Evolutionary conservation across 2,329 filamentous ascomycete species (phyloP), one percentile per base, ranked within the genome.

Genomic region (Talaromyces atroroseus): DNA sequence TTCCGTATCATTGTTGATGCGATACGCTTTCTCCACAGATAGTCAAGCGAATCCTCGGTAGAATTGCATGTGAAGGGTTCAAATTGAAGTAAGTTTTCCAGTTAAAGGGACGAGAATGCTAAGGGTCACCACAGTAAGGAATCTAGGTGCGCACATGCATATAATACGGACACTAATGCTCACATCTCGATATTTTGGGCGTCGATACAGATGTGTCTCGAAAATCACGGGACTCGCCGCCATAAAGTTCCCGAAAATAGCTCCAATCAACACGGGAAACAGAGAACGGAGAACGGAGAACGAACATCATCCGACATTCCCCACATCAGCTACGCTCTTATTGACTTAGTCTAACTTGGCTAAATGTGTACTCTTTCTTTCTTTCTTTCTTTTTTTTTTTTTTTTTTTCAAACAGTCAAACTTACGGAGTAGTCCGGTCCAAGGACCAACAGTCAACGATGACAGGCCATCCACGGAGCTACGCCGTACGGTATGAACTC

Each of bases 221-320:
- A 11, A 40, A 40, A 40, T 14, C 18, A 45, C 24, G 50, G 40
- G 14, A 12, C 7, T 24, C 26, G 18, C 50, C 50, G 40, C 29
- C 7, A 18, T 12, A 29, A 51, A 26, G 32, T 24, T 29, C 34
- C 40, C 44, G 7, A 46, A 53, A 42, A 53, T 46, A 53, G 46
- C 29, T 46, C 21, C 12, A 52, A 52, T 36, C 5, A 14, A 10
- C 14, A 36, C 32, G 32, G 32, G 16, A 16, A 1, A 14, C 32
- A 12, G 32, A 21, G 7, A 20, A 14, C 32, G 32, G 32, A 21
- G 7, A 20, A 34, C 50, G 40, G 11, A 38, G 26, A 26, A 42
- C 21, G 42, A 44, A 34, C 42, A 24, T 20, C 20, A 45, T 26
- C 51, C 51, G 51, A 53, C 21, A 53, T 21, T 53, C 51, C 51